A percentile compares a stretch with the other conserved stretches of the same genome.
Conservation (phyloP, 257 asterid species). For the Solanum sitiens region DNA sequence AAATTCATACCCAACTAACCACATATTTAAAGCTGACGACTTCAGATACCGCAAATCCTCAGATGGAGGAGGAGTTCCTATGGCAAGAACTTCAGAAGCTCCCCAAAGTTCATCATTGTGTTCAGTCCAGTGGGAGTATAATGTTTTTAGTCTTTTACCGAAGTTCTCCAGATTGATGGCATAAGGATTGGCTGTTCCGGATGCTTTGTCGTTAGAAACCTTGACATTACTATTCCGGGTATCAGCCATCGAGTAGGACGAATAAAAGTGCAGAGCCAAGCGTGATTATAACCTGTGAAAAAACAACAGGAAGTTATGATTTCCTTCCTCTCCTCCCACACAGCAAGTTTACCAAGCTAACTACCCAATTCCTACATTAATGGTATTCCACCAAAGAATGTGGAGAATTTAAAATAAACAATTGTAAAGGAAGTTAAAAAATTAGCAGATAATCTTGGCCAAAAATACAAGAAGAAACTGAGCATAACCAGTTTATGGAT, state of each 20-base stretch:
- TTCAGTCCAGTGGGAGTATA: conserved; percentile 43
- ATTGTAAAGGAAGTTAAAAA: background rate
- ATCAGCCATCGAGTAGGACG: conserved; percentile 29
- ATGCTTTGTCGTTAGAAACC: conserved; percentile 18
- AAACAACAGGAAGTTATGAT: background rate
- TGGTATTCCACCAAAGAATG: background rate
- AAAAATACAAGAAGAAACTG: background rate
- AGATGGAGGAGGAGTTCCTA: conserved; percentile 49
- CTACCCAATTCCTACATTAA: background rate
- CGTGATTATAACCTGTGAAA: background rate
- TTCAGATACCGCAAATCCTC: conserved; percentile 44
- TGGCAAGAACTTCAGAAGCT: conserved; percentile 27
- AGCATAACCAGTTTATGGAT: background rate
- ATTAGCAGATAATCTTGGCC: background rate
- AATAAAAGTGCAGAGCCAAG: background rate
- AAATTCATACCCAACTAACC: conserved; percentile 18
- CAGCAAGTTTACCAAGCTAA: background rate
- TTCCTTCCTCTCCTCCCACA: background rate
- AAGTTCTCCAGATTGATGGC: conserved; percentile 40
- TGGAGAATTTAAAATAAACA: background rate
- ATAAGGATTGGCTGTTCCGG: conserved; percentile 21
- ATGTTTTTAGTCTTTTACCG: conserved; percentile 26
- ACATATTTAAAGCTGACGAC: conserved; percentile 17
- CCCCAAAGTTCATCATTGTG: conserved; percentile 42
- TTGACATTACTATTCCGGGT: conserved; percentile 18